A percentile compares a stretch with the other conserved stretches of the same genome.
Conservation (phyloP, 257 asterid genomes). For the Solanum piurae region DNA sequence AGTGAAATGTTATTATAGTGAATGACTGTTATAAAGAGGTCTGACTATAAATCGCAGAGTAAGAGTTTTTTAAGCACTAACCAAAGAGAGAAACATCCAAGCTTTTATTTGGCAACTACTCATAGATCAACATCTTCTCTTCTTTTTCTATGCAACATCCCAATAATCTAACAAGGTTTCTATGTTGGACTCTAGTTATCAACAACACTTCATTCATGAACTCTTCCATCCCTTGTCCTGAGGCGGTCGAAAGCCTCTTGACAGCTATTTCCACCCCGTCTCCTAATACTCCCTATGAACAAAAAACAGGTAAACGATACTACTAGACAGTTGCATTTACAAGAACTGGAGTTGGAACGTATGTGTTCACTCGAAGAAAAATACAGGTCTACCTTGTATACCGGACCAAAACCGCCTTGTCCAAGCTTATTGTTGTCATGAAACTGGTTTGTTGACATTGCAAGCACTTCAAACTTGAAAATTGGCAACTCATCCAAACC, state of each 20-base stretch:
- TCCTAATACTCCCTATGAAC: conserved; percentile 29
- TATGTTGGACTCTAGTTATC: conserved; percentile 51
- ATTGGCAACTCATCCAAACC: conserved; percentile 26
- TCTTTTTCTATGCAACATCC: conserved; percentile 47
- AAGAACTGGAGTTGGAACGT: neutral
- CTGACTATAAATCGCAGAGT: neutral
- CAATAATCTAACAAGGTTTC: conserved; percentile 43
- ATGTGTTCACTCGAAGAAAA: neutral
- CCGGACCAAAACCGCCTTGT: conserved; percentile 64
- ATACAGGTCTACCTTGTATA: neutral
- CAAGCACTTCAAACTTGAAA: conserved; percentile 33
- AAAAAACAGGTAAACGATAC: neutral
- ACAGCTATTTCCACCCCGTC: conserved; percentile 56
- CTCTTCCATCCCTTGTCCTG: conserved; percentile 55
- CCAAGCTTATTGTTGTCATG: conserved; percentile 35
- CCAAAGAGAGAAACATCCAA: conserved; percentile 44
- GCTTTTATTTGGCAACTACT: conserved; percentile 29
- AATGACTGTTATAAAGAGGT: neutral
- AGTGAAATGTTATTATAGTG: neutral
- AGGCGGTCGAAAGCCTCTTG: conserved; percentile 43
- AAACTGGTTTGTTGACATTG: conserved; percentile 33
- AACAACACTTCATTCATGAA: conserved; percentile 49
- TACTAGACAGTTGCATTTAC: neutral
- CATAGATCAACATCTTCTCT: conserved; percentile 13
- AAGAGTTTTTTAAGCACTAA: neutral